Evolutionary conservation across 768 basidiomycete species (phyloP).

Genomic region (Paxillus rubicundulus): DNA sequence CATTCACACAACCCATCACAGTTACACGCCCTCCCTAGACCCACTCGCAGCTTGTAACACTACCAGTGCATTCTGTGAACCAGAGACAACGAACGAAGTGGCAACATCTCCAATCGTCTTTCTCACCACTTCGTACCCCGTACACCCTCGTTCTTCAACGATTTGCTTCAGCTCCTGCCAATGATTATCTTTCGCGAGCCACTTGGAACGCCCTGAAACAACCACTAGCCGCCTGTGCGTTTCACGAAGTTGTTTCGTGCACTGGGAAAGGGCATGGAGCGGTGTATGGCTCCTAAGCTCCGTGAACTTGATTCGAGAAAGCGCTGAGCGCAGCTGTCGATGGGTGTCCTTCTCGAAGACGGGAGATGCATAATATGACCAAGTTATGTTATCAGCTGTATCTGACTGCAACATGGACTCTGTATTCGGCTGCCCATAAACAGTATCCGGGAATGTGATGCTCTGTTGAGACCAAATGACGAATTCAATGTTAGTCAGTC

Average conservation of each 20-base stretch:
- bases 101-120: conserved; percentile 88
- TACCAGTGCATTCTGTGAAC: conserved; percentile 55
- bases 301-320: conserved; percentile 65
- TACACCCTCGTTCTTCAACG: conserved; percentile 29
- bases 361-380: conserved; percentile 57
- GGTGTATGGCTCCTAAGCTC: conserved; percentile 49
- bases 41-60: conserved; percentile 62
- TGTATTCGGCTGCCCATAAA: conserved; percentile 65
- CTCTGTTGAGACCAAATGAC: conserved; percentile 35
- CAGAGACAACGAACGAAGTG: conserved; percentile 67
- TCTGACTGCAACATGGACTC: conserved; percentile 70
- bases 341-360: conserved; percentile 8
- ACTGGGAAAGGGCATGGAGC: conserved; percentile 53
- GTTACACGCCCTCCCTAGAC: conserved; percentile 2
- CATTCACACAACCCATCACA: not conserved
- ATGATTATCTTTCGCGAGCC: conserved; percentile 62
- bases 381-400: conserved; percentile 78
- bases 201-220: conserved; percentile 73
- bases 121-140: conserved; percentile 40
- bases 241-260: conserved; percentile 29
- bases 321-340: conserved; percentile 32
- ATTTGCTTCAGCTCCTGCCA: conserved; percentile 55
- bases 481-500: conserved; percentile 2
- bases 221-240: conserved; percentile 49
- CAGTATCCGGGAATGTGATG: conserved; percentile 58